Evolutionary conservation across 805 yeast genomes (phyloP), one percentile per base, ranked within the genome.

Genomic region (Tetrapisispora arboricola): DNA sequence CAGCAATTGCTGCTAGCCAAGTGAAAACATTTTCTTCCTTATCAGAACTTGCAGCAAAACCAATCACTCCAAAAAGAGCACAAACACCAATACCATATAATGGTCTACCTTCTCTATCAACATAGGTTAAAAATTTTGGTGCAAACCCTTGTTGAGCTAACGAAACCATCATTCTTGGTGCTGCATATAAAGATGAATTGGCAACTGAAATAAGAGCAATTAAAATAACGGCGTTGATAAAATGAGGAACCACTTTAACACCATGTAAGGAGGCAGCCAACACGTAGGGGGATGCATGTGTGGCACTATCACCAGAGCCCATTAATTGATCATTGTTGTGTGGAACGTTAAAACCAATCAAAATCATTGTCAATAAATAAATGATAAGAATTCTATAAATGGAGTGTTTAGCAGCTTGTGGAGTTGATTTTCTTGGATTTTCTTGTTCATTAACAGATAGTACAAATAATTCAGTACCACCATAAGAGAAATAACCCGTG

Each of bases 141-240:
- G 79, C 83, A 55, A 74, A 72, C n/a, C 85, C 84, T 59, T 80
- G 84, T 45, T 77, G 77, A 21, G 86, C 80, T 53, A 82, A 65
- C 22, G 84, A 72, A 44, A 77, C 78, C 45, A 82, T 57, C 10
- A 85, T 70, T 70, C 90, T 73, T 40, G 87, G 80, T 44, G 81
- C 73, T 15, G 81, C 84, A 57, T 71, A 82, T 34, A 81, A 75
- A 1, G 88, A 76, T 22, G 86, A 76, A 66, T 81, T 82, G 51
- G 86, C 87, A 41, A 81, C 88, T 6, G 87, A 80, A 40, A 80
- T 61, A 19, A 82, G 84, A 6, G 88, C 79, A 42, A 81, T 61
- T 63, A 82, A 66, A 49, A 82, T 80, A 34, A 80, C 85, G 17
- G 78, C 84, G 56, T 82, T 82, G 66, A 82, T 79, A 47, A 82